These are phyloP conservation scores for Moniliophthora roreri DNA, from an alignment of 1,284 basidiomycete species.

Conservation along the genomic window DNA sequence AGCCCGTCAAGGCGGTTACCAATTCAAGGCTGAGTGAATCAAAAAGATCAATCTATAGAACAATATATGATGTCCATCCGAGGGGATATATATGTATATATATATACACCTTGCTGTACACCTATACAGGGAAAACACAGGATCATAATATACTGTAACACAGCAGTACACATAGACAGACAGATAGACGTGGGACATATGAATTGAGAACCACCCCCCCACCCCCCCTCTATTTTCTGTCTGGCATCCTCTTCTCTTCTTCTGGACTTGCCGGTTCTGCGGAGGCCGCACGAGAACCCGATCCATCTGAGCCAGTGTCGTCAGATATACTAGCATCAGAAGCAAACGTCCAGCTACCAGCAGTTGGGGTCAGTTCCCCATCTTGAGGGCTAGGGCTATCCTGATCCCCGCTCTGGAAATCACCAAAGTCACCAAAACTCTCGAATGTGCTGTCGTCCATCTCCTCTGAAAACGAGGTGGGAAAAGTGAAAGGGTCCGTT, in stretches of 20 bases:
- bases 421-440: constrained; percentile 65
- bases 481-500: constrained; percentile 61
- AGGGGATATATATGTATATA: too few species aligned
- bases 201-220: too few species aligned
- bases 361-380: constrained; percentile 3
- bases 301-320: neutral
- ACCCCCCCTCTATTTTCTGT: neutral
- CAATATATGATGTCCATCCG: too few species aligned
- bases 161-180: too few species aligned
- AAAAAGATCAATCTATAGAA: too few species aligned
- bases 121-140: too few species aligned
- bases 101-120: too few species aligned
- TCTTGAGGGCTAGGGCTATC: neutral
- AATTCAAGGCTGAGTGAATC: constrained; percentile 24
- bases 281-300: neutral
- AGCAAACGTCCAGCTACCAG: constrained; percentile 1
- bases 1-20: constrained; percentile 65
- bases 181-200: too few species aligned
- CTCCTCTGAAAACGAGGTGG: constrained; percentile 56
- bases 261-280: neutral
- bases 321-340: neutral
- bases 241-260: neutral
- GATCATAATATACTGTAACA: too few species aligned
- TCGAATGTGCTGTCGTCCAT: constrained; percentile 60
- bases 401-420: constrained; percentile 45